Conservation (phyloP, 2,329 filamentous ascomycete genomes). For the Trichoderma sp. region DNA sequence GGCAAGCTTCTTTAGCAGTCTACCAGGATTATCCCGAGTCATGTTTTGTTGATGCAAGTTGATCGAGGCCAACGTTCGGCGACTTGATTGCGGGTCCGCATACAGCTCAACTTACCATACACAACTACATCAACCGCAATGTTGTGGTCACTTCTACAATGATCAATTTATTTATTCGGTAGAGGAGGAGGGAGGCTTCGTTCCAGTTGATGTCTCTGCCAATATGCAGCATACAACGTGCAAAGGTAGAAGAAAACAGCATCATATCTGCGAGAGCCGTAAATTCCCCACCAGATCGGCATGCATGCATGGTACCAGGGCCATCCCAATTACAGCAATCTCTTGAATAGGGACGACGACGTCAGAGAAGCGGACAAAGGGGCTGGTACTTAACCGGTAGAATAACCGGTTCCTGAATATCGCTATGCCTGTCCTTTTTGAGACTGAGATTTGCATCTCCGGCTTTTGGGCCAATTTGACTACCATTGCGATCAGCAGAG, state of each 20-base stretch:
- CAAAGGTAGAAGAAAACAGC: not conserved
- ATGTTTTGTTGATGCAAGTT: not conserved
- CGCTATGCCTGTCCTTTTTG: not conserved
- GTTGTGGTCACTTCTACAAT: too few species aligned
- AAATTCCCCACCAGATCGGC: not conserved
- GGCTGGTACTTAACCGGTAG: not conserved
- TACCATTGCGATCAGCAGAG: slow-evolving; percentile 1
- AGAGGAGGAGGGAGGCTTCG: rapidly evolving
- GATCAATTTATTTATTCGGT: not conserved
- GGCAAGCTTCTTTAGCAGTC: not conserved
- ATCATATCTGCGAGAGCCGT: not conserved
- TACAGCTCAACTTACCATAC: not conserved
- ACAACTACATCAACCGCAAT: not conserved
- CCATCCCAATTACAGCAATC: not conserved
- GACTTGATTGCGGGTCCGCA: not conserved
- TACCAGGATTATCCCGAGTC: not conserved
- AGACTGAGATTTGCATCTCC: not conserved
- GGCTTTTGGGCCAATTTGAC: not conserved
- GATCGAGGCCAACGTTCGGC: not conserved
- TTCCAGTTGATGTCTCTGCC: not conserved
- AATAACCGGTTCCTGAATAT: slow-evolving; percentile 14
- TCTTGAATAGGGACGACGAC: not conserved
- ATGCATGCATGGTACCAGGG: not conserved
- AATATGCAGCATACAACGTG: not conserved
- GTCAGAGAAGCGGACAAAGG: not conserved